A percentile compares a stretch with the other conserved stretches of the same genome.
Evolutionary conservation across 306 rosid genomes (phyloP).

Genomic region (Fragaria nilgerrensis): DNA sequence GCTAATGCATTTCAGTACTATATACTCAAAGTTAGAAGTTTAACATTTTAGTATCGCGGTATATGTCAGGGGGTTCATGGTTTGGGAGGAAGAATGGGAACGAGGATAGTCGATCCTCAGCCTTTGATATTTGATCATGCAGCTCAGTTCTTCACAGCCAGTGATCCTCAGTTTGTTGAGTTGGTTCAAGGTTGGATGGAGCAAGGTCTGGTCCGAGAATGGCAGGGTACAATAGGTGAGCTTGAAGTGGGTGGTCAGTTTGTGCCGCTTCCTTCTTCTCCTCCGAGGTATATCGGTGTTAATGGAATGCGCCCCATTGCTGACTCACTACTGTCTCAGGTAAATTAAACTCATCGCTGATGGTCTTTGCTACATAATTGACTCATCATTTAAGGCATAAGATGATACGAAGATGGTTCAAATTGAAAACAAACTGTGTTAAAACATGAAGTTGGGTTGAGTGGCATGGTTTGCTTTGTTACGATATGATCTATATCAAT

Average conservation of each 20-base stretch:
- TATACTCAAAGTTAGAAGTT: neutral
- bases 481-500: too few relatives aligned
- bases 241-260: conserved; percentile 71
- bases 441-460: neutral
- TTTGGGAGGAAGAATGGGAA: conserved; percentile 90
- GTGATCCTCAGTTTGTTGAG: conserved; percentile 56
- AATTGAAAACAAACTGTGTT: neutral
- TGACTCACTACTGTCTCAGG: conserved; percentile 73
- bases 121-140: conserved; percentile 79
- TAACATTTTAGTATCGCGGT: neutral
- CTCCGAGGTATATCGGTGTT: conserved; percentile 59
- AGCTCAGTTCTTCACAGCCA: conserved; percentile 85
- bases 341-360: conserved; percentile 18
- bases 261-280: conserved; percentile 57
- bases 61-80: conserved; percentile 80
- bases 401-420: neutral
- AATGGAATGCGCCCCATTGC: conserved; percentile 86
- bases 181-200: conserved; percentile 62
- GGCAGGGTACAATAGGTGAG: conserved; percentile 77
- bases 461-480: neutral
- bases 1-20: neutral
- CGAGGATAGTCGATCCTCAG: conserved; percentile 63
- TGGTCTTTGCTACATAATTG: neutral
- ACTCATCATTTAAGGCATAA: neutral
- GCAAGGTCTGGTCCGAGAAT: conserved; percentile 63